A percentile compares a stretch with the other conserved stretches of the same genome.
Conservation (phyloP, 1,284 basidiomycete species). For the Leucoagaricus sp. region DNA sequence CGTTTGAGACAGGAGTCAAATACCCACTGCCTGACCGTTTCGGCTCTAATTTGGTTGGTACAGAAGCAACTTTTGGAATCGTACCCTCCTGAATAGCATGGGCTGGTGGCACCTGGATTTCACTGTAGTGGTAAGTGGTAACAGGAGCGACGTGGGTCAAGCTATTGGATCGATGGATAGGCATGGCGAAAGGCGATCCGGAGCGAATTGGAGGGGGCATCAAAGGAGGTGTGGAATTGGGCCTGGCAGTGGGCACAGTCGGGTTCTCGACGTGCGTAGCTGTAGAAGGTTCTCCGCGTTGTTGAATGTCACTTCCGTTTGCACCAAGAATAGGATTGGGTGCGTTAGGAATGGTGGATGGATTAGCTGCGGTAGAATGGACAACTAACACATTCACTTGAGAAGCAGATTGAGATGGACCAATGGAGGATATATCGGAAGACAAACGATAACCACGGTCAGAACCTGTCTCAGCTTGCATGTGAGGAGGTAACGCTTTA, state of each 20-base stretch:
- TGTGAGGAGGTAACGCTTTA: not conserved
- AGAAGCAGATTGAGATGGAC: constrained; percentile 69
- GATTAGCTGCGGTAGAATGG: not conserved
- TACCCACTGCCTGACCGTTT: constrained; percentile 6
- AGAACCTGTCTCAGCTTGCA: not conserved
- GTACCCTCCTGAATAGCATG: constrained; percentile 54
- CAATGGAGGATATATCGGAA: constrained; percentile 53
- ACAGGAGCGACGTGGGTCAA: not conserved
- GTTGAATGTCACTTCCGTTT: constrained; percentile 14
- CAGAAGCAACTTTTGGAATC: constrained; percentile 33
- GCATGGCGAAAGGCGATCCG: not conserved
- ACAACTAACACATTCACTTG: constrained; percentile 36
- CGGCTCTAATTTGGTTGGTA: not conserved
- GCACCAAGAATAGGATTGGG: constrained; percentile 12
- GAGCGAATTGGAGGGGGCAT: not conserved
- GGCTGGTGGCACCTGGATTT: constrained; percentile 50
- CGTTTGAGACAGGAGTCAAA: constrained; percentile 16
- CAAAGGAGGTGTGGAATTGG: constrained; percentile 1
- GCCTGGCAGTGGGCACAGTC: not conserved
- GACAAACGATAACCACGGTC: constrained; percentile 20
- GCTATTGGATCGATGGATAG: not conserved
- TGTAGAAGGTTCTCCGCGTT: too few relatives aligned
- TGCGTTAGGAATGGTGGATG: constrained; percentile 12
- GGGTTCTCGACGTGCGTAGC: too few relatives aligned
- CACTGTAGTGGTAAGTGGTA: not conserved